Evolutionary conservation across 176 grass and related monocot genomes (phyloP).

Genomic region (Alopecurus myosuroides): DNA sequence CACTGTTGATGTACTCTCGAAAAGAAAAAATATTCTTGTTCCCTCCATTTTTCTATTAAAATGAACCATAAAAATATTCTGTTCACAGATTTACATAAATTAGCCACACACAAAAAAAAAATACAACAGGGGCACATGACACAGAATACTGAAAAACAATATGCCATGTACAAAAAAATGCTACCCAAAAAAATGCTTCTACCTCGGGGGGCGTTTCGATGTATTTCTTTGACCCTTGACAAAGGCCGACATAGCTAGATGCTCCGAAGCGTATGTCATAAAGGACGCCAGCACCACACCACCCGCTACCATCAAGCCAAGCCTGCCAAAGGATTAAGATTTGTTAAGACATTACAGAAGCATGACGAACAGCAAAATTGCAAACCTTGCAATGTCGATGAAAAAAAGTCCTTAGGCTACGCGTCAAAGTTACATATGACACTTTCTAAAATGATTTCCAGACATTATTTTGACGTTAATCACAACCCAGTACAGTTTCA

Average conservation of each 20-base stretch:
- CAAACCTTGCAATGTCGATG: background rate
- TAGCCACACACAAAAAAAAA: background rate
- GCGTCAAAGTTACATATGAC: background rate
- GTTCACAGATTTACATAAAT: background rate
- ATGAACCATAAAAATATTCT: background rate
- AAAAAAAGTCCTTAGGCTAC: background rate
- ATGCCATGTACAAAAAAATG: background rate
- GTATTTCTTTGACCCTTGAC: constrained; percentile 50
- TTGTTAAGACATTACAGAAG: background rate
- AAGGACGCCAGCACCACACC: constrained; percentile 59
- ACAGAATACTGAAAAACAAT: background rate
- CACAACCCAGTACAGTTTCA: background rate
- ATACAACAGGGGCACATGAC: background rate
- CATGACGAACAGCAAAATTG: background rate
- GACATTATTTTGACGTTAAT: background rate
- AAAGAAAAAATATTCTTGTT: too few species aligned
- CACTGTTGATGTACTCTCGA: too few species aligned
- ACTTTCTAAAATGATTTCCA: background rate
- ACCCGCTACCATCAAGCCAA: constrained; percentile 66
- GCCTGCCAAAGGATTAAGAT: constrained; percentile 35
- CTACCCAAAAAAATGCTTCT: constrained; percentile 27
- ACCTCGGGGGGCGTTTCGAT: constrained; percentile 34
- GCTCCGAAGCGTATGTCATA: constrained; percentile 68
- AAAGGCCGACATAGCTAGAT: constrained; percentile 73
- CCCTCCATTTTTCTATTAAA: background rate